Evolutionary conservation across 768 basidiomycete species (phyloP).

Genomic region (Podaxis mareebaensis): DNA sequence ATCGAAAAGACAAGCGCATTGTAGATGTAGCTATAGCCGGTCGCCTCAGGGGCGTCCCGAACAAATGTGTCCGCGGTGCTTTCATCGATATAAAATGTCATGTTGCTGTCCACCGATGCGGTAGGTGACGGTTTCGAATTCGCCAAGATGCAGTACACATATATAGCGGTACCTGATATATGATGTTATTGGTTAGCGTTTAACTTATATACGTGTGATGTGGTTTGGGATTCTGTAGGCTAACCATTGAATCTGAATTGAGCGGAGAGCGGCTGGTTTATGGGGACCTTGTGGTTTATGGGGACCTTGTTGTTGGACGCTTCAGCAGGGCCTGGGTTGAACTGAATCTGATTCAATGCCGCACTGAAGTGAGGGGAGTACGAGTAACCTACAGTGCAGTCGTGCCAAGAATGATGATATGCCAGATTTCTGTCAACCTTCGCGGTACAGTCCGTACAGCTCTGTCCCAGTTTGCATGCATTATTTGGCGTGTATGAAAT

Average conservation of each 20-base stretch:
- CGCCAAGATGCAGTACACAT: constrained; percentile 40
- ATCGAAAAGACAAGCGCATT: constrained; percentile 35
- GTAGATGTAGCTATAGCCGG: constrained; percentile 34
- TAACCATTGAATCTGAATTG: not conserved
- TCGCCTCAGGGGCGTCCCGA: constrained; percentile 20
- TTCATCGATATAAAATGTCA: constrained; percentile 40
- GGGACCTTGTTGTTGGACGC: not conserved
- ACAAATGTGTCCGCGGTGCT: constrained; percentile 30
- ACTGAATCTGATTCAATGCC: not conserved
- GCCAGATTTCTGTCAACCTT: not conserved
- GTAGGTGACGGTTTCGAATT: constrained; percentile 23
- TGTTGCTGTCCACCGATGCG: constrained; percentile 28
- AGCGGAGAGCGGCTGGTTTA: constrained; percentile 5
- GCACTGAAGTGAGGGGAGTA: not conserved
- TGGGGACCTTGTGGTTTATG: constrained; percentile 7
- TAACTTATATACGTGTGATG: not conserved
- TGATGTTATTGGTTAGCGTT: not conserved
- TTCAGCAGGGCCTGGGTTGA: not conserved
- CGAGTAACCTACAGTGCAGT: constrained; percentile 24
- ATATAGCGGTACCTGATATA: constrained; percentile 30
- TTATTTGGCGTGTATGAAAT: not conserved
- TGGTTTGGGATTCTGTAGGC: not conserved
- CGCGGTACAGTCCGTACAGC: not conserved
- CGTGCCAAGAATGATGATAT: constrained; percentile 35
- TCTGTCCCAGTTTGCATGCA: not conserved